Conservation (phyloP, 192 early-diverging fungal genomes). For the Rhizophagus sp. region DNA sequence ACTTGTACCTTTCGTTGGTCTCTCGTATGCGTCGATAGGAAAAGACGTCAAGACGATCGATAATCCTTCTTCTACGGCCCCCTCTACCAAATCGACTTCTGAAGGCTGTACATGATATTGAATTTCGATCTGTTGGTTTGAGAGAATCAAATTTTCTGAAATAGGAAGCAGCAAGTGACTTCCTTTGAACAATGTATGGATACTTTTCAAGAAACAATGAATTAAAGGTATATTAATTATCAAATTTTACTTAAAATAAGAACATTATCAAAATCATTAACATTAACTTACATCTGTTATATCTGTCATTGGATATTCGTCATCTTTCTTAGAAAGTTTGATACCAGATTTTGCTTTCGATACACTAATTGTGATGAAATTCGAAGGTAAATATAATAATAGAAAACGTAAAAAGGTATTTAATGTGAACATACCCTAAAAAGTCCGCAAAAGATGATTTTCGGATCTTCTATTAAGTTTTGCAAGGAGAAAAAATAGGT, state of each 20-base stretch:
- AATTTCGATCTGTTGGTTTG: neutral
- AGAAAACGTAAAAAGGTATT: neutral
- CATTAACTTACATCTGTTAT: neutral
- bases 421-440: slow-evolving; percentile 37
- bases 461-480: slow-evolving; percentile 41
- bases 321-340: slow-evolving; percentile 45
- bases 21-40: neutral
- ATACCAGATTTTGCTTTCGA: slow-evolving; percentile 66
- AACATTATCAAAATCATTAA: neutral
- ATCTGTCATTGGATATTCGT: slow-evolving; percentile 27
- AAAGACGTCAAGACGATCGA: slow-evolving; percentile 57
- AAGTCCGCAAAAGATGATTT: slow-evolving; percentile 39
- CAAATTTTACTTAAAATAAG: neutral
- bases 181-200: neutral
- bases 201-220: neutral
- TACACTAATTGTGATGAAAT: slow-evolving; percentile 34
- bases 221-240: neutral
- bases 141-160: neutral
- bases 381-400: neutral
- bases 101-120: slow-evolving; percentile 29
- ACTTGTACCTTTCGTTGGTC: slow-evolving; percentile 1
- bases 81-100: slow-evolving; percentile 74
- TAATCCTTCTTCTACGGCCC: slow-evolving; percentile 59
- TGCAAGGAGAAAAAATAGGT: slow-evolving; percentile 33
- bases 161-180: neutral